Conservation (phyloP, 768 basidiomycete species). For the Porpolomopsis calyptriformis region DNA sequence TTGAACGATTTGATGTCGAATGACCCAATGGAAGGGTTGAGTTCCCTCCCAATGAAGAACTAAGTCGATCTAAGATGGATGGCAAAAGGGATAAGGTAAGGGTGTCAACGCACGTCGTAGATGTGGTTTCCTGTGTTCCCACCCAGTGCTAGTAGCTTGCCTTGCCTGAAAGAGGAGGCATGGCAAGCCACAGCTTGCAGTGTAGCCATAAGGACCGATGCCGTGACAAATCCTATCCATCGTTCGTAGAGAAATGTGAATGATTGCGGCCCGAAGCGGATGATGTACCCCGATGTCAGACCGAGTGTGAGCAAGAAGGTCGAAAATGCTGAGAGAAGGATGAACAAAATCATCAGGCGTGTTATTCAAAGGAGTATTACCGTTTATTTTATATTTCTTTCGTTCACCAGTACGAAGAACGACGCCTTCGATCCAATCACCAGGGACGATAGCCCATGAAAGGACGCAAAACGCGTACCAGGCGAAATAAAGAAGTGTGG, state of each 20-base stretch:
- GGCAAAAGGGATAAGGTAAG: neutral
- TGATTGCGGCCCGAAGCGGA: conserved; percentile 62
- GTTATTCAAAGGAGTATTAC: conserved; percentile 28
- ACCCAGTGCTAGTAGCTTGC: conserved; percentile 76
- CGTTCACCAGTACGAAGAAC: conserved; percentile 63
- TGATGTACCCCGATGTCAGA: conserved; percentile 54
- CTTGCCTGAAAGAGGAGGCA: conserved; percentile 52
- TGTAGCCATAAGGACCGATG: conserved; percentile 67
- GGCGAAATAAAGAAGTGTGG: conserved; percentile 60
- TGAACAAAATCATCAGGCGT: conserved; percentile 1
- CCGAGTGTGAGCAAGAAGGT: conserved; percentile 80
- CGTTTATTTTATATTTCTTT: conserved; percentile 91
- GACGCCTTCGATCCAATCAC: conserved; percentile 60
- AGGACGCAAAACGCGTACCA: conserved; percentile 89
- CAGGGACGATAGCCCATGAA: conserved; percentile 72
- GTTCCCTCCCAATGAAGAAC: conserved; percentile 91
- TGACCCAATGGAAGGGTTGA: conserved; percentile 81
- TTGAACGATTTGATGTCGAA: conserved; percentile 61
- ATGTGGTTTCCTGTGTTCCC: conserved; percentile 82
- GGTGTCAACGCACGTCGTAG: conserved; percentile 68
- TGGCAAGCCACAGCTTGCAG: conserved; percentile 69
- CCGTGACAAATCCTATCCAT: conserved; percentile 83
- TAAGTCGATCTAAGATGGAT: conserved; percentile 20
- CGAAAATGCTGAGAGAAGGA: conserved; percentile 57
- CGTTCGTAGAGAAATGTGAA: conserved; percentile 89